Percentiles rank a stretch among this genome's conserved stretches.
Evolutionary conservation across 495 filamentous ascomycete species (phyloP).

Genomic region (Oidiodendron maius): DNA sequence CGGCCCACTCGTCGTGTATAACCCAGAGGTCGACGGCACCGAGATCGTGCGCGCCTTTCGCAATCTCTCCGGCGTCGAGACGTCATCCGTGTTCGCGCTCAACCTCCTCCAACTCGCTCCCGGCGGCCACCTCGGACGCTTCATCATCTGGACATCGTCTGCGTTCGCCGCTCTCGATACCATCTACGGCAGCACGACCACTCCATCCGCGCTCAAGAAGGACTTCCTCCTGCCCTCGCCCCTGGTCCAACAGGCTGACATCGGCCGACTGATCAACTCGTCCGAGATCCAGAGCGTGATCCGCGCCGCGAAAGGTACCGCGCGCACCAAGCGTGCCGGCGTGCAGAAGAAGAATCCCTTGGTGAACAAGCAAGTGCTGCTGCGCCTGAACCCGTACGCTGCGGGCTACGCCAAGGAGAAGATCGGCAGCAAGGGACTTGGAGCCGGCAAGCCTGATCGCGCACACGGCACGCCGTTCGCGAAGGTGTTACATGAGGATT

Average conservation of each 20-base stretch:
- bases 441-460: constrained; percentile 24
- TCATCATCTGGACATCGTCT: constrained; percentile 96
- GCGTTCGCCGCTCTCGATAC: constrained; percentile 93
- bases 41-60: constrained; percentile 88
- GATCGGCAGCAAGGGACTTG: constrained; percentile 43
- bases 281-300: constrained; percentile 95
- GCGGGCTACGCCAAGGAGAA: constrained; percentile 77
- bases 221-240: constrained; percentile 93
- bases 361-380: constrained; percentile 92
- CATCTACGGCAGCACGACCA: constrained; percentile 89
- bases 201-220: constrained; percentile 85
- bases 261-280: constrained; percentile 96
- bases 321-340: constrained; percentile 79
- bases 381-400: constrained; percentile 96
- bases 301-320: constrained; percentile 78
- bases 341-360: constrained; percentile 99
- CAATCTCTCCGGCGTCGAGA: constrained; percentile 98
- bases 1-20: constrained; percentile 93
- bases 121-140: constrained; percentile 97
- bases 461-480: constrained; percentile 18
- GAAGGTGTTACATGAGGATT: constrained; percentile 24
- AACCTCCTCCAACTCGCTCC: constrained; percentile 99
- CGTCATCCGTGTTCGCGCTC: constrained; percentile 84
- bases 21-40: constrained; percentile 87
- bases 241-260: constrained; percentile 83